Percentiles rank a stretch among this genome's conserved stretches.
These are phyloP conservation scores for Mortierella polycephala DNA, from an alignment of 371 early-diverging fungal species.

Conservation along the genomic window DNA sequence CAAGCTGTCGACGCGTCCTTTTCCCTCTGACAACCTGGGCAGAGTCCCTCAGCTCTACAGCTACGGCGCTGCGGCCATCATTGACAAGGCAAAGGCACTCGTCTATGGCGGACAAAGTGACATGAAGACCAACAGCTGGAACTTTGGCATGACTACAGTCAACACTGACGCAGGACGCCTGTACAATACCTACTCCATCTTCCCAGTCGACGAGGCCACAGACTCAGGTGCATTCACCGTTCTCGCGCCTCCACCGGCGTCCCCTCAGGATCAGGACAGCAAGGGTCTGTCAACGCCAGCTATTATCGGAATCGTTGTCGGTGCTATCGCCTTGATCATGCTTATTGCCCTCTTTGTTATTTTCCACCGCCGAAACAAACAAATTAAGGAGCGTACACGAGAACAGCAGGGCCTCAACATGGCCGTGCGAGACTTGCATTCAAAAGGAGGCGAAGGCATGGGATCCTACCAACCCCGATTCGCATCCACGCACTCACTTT, in stretches of 20 bases:
- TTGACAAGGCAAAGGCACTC: not conserved
- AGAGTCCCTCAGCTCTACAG: conserved; percentile 18
- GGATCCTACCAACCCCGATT: conserved; percentile 29
- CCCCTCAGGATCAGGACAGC: not conserved
- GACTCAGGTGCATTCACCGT: conserved; percentile 22
- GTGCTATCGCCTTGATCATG: conserved; percentile 37
- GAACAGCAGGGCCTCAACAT: conserved; percentile 37
- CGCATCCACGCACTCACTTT: conserved; percentile 43
- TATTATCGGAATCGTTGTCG: conserved; percentile 52
- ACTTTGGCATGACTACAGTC: conserved; percentile 23
- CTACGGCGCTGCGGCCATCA: conserved; percentile 29
- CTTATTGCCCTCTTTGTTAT: conserved; percentile 19
- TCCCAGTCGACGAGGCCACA: not conserved
- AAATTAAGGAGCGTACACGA: conserved; percentile 26
- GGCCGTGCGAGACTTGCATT: conserved; percentile 44
- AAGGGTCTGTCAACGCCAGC: conserved; percentile 42
- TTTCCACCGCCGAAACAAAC: conserved; percentile 45
- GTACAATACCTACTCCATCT: conserved; percentile 17
- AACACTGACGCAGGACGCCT: not conserved
- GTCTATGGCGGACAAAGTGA: conserved; percentile 37
- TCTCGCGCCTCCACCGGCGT: conserved; percentile 3
- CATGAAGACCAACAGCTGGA: conserved; percentile 23
- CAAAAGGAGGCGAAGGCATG: conserved; percentile 36
- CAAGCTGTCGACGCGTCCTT: conserved; percentile 17
- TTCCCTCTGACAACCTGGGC: conserved; percentile 6